phyloP scores from a whole-genome alignment of 768 basidiomycete genomes.

The Mycena crocata region DNA sequence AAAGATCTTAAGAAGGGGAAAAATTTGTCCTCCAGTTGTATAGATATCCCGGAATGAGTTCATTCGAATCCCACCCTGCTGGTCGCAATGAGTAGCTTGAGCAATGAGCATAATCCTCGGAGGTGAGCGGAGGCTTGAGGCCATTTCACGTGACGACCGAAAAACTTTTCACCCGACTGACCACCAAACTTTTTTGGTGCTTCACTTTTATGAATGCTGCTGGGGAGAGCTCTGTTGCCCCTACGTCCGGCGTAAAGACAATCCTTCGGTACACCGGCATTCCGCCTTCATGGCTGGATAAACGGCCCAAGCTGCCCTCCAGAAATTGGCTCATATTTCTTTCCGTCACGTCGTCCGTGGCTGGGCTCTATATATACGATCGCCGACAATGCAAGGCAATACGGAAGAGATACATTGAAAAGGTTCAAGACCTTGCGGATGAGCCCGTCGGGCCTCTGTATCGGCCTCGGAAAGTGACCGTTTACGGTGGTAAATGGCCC shows the following conservation, averaged over 20 bases:
- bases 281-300: constrained; percentile 82
- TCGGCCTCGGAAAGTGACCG: constrained; percentile 81
- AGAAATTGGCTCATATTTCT: constrained; percentile 97
- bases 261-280: constrained; percentile 78
- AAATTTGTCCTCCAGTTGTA: no score
- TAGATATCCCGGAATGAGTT: no score
- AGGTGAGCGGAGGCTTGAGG: no score
- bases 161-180: no score
- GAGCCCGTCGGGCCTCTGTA: constrained; percentile 73
- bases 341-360: constrained; percentile 73
- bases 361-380: constrained; percentile 89
- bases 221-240: background rate
- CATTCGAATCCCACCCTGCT: no score
- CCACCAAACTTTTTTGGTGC: background rate
- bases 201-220: constrained; percentile 27
- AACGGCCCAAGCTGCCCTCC: constrained; percentile 88
- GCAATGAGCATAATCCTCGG: no score
- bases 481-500: constrained; percentile 92
- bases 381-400: constrained; percentile 83
- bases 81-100: no score
- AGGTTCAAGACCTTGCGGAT: constrained; percentile 82
- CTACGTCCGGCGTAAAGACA: constrained; percentile 65
- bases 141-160: no score
- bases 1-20: no score
- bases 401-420: constrained; percentile 80